Base-by-base conservation (phyloP, 352 stramenopile species). In the Globisporangium yorkense region DNA sequence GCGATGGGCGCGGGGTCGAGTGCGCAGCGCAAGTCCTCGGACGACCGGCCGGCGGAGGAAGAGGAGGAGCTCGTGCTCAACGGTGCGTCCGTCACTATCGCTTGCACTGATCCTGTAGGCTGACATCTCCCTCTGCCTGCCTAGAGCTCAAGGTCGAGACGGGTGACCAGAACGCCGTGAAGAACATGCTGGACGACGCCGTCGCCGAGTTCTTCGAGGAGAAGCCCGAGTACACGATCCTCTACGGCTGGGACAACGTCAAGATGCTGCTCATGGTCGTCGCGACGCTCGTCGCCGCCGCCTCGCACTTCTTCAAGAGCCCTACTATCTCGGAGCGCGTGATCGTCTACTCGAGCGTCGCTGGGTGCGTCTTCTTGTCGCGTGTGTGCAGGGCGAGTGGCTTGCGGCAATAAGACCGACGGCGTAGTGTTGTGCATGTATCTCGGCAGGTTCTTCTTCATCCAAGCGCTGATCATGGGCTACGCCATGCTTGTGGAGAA, bases 171-270 rank as follows among this genome's bases (percentile, higher is more conserved):
- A 89, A 89, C 45, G 85, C 83, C 16, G 83, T 95, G 35, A 92
- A 92, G 67, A 93, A 93, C 61, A 72, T 95, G 41, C 67, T 95
- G 54, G 85, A 95, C 62, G 85, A 95, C 59, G 79, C 75, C 18
- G 75, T 95, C 51, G 61, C 75, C 53, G 85, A 92, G 65, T 79
- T 84, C 56, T 89, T 91, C 54, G 61, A 90, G 57, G 68, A 71
- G 21, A 84, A 79, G 51, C 51, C 72, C 31, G 63, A 78, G 4
- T 88, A 77, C 47, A 62, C 68, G 48, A 67, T 91, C 31, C 74
- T 89, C 50, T 92, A 93, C 56, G 80, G 72, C 33, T 88, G 78
- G 74, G 83, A 95, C 65, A 95, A 95, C 57, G 62, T 85, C 51
- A 95, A 95, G 62, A 62, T 95, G 40, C 44, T 91, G 50, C 58